Base-by-base conservation (phyloP, 1,284 basidiomycete genomes). In the Ceratobasidium sp. region DNA sequence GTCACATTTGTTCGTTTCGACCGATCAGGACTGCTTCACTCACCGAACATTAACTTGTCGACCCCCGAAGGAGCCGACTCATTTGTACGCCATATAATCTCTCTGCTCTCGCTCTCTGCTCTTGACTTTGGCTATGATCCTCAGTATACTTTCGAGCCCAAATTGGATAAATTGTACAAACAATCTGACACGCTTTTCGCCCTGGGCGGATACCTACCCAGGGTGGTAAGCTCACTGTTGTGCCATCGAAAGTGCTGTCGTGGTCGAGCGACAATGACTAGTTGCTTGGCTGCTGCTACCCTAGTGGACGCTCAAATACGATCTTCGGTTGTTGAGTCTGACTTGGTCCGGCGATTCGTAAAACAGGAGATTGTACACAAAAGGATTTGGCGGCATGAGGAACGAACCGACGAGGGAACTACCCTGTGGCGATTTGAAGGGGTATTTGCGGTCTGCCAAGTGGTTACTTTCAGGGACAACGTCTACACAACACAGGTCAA, bases 1-100 rank as follows among this genome's bases (percentile, higher is more conserved):
- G 68, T 26, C 20, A 70, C 23, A 3, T 70, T 56, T 38, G 68
- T 70, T 4, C 40, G 50, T 33, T 70, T 70, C 40, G 68, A 70
- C 28, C 48, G 68, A 23, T 40, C 50, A 10, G 66, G 66, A 28
- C 42, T 68, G 33, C 48, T 68, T 10, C 48, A 68, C 33, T 68
- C 66, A 12, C 15, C 10, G 23, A 26, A 52, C 20, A 70, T 70
- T 52, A 38, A 70, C 26, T n/a, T 70, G 17, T 56, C 48, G 13
- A 15, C 33, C 7, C 52, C n/a, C 9, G 68, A 52, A 40, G 50
- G 44, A 15, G 48, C 68, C 5, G 17, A 70, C 17, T n/a, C 20
- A 26, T 70, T 70, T 40, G 28, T 42, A n/a, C 46, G 40, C 17
- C 48, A 50, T 6, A 40, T 57, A 2, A 52, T 44, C 17, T 5